These are phyloP conservation scores for Beauveria medogensis DNA, from an alignment of 2,329 filamentous ascomycete genomes.

Conservation along the genomic window DNA sequence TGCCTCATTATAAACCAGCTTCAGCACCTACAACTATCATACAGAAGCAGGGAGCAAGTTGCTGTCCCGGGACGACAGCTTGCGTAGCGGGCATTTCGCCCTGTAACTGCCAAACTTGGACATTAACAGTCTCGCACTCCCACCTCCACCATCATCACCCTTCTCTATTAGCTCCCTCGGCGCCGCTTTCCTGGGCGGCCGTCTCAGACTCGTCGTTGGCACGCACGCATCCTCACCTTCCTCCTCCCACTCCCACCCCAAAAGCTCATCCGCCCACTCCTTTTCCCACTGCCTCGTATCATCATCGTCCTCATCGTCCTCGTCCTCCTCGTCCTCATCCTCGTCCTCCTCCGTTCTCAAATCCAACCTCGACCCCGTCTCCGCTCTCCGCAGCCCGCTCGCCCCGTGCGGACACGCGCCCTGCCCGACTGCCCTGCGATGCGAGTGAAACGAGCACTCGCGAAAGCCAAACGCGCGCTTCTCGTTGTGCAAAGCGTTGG, in stretches of 20 bases:
- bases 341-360: neutral
- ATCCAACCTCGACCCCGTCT: slow-evolving; percentile 5
- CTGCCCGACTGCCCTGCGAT: slow-evolving; percentile 46
- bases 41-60: neutral
- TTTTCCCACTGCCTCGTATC: slow-evolving; percentile 5
- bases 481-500: slow-evolving; percentile 46
- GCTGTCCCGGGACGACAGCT: neutral
- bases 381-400: neutral
- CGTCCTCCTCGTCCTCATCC: neutral
- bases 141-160: neutral
- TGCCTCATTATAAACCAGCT: neutral
- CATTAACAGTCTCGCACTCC: neutral
- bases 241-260: neutral
- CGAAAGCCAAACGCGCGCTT: slow-evolving; percentile 53
- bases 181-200: neutral
- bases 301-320: neutral
- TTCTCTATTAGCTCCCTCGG: neutral
- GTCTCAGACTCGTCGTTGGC: slow-evolving; percentile 3
- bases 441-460: slow-evolving; percentile 53
- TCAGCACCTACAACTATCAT: neutral
- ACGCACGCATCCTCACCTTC: neutral
- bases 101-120: slow-evolving; percentile 1
- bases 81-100: neutral
- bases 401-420: slow-evolving; percentile 41
- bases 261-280: slow-evolving; percentile 4